phyloP scores from a whole-genome alignment of 2,329 filamentous ascomycete species.

The Conoideocrella luteorostrata region DNA sequence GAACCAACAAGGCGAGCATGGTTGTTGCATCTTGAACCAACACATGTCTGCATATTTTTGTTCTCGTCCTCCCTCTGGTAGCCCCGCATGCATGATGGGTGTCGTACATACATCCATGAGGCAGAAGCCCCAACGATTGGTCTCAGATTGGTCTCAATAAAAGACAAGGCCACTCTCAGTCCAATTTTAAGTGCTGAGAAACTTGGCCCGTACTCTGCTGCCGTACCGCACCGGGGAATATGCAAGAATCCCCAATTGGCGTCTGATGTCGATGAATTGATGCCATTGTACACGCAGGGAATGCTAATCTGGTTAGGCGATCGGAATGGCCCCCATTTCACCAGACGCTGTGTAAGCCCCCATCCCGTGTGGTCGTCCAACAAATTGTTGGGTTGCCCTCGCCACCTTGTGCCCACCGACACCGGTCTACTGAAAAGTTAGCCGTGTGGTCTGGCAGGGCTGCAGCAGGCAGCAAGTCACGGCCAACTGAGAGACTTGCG shows the following conservation, averaged over 20 bases:
- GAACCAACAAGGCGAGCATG: background rate
- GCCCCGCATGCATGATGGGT: background rate
- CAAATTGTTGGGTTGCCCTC: background rate
- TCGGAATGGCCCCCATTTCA: background rate
- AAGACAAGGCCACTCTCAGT: background rate
- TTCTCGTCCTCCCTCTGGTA: background rate
- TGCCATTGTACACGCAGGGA: background rate
- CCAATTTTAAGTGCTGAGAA: too few species aligned
- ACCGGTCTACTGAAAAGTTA: background rate
- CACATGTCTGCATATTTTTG: too few species aligned
- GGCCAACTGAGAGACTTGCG: background rate
- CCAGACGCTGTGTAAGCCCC: background rate
- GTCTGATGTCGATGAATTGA: background rate
- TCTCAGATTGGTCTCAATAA: background rate
- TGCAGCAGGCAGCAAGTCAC: conserved; percentile 1
- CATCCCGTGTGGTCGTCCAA: background rate
- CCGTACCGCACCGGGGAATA: background rate
- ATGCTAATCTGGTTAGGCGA: background rate
- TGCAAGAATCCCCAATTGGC: background rate
- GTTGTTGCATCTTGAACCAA: background rate
- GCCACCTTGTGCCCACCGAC: background rate
- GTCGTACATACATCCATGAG: background rate
- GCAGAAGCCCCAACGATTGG: background rate
- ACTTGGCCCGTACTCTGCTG: too few species aligned
- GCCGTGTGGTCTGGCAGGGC: background rate